Evolutionary conservation across 2,329 filamentous ascomycete species (phyloP).

Genomic region (Colletotrichum horii): DNA sequence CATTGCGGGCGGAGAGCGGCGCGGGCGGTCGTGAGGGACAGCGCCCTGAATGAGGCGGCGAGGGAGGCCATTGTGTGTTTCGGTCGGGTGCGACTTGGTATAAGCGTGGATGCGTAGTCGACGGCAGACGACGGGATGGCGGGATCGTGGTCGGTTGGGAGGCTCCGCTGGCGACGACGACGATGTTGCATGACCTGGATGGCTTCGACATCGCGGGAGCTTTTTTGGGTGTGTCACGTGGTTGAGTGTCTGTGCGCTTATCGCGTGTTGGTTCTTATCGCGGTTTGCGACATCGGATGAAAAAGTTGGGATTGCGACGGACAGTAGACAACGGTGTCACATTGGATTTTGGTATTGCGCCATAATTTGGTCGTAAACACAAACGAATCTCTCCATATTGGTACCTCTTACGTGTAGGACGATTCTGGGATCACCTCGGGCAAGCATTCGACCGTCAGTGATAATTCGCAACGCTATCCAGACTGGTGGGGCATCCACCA

Average conservation of each 20-base stretch:
- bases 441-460: background rate
- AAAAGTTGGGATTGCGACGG: background rate
- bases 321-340: fast-evolving
- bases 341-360: background rate
- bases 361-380: background rate
- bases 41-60: conserved; percentile 24
- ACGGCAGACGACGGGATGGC: background rate
- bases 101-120: background rate
- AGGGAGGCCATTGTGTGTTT: conserved; percentile 19
- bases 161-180: background rate
- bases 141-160: background rate
- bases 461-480: no score
- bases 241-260: background rate
- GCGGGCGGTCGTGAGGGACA: conserved; percentile 23
- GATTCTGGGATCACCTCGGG: fast-evolving
- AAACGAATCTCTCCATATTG: fast-evolving
- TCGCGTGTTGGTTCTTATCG: background rate
- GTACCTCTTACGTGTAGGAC: fast-evolving
- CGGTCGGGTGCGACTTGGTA: background rate
- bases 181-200: background rate
- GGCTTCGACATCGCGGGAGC: background rate
- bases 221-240: conserved; percentile 6
- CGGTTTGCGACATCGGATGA: background rate
- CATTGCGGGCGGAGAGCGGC: background rate
- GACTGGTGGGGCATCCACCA: background rate